Conservation (phyloP, 306 rosid genomes). For the Vicia sativa region DNA sequence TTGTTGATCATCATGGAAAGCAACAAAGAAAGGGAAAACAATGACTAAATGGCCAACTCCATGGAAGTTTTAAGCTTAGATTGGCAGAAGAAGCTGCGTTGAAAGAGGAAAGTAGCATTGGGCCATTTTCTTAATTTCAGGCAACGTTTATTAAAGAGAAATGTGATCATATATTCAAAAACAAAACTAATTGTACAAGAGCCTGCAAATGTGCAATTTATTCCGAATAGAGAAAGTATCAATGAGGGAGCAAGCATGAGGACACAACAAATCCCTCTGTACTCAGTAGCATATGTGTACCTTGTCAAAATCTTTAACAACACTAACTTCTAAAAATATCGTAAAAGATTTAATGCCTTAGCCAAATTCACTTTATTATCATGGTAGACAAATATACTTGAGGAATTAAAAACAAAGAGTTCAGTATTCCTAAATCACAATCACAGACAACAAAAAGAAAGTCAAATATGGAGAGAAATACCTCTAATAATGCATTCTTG, state of each 20-base stretch:
- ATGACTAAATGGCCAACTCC: constrained; percentile 4
- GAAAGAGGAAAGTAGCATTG: neutral
- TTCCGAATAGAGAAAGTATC: neutral
- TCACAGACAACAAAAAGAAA: too few species aligned
- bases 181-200: neutral
- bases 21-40: neutral
- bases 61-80: neutral
- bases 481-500: too few species aligned
- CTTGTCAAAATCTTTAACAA: constrained; percentile 94
- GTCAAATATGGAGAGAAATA: too few species aligned
- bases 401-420: too few species aligned
- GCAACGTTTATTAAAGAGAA: too few species aligned
- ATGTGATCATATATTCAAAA: constrained; percentile 13
- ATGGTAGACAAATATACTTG: too few species aligned
- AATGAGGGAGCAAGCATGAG: neutral
- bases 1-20: too few species aligned
- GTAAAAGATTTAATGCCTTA: too few species aligned
- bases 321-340: constrained; percentile 92
- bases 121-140: constrained; percentile 3
- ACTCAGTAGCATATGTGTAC: constrained; percentile 42
- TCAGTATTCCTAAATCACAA: too few species aligned
- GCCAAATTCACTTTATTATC: too few species aligned
- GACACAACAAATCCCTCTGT: neutral
- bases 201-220: too few species aligned
- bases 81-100: neutral